Base-by-base conservation (phyloP, 352 stramenopile genomes). In the Globisporangium okanoganense region DNA sequence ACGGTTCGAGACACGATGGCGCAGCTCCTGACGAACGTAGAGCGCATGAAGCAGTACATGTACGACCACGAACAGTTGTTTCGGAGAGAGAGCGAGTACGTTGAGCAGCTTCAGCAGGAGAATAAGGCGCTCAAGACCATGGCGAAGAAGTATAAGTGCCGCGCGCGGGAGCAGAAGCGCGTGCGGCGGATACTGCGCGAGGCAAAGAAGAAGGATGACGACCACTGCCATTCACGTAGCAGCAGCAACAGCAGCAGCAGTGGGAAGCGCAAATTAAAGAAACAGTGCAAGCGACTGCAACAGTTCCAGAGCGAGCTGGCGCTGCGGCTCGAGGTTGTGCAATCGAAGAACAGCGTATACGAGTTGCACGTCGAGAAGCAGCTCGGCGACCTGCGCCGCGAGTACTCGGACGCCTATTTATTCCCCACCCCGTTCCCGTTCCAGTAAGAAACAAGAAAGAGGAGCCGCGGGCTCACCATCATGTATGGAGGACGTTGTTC, bases 331-430 rank as follows among this genome's bases (percentile, higher is more conserved):
- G 69, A 88, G 56, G 62, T 93, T 20, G 60, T 89, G 43, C 59
- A 88, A 58, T 87, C 81, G 8, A 76, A 91, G 65, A 77, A 73
- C 69, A 60, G 67, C 51, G 69, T 75, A 50, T 75, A 66, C 35
- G 66, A 89, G 44, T 71, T 93, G 66, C 44, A 85, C 29, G 62
- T 85, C 54, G 76, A 88, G 47, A 70, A 76, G 54, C 50, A 82
- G 10, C 58, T 88, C 44, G 62, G 59, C 12, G 71, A 90, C 29
- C 60, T 93, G 33, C 74, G 75, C 10, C 78, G 77, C 57, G 76
- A 90, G 66, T 90, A 90, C 67, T 64, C 71, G 24, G 76, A 89
- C 59, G 76, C 75, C 35, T 88, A 77, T 68, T 78, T 92, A 18
- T 88, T 90, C 64, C 61, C 71, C 60, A 73, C 66, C 47, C 61